Conservation (phyloP, 768 basidiomycete genomes). For the Dictyophora rubrovolvata region DNA sequence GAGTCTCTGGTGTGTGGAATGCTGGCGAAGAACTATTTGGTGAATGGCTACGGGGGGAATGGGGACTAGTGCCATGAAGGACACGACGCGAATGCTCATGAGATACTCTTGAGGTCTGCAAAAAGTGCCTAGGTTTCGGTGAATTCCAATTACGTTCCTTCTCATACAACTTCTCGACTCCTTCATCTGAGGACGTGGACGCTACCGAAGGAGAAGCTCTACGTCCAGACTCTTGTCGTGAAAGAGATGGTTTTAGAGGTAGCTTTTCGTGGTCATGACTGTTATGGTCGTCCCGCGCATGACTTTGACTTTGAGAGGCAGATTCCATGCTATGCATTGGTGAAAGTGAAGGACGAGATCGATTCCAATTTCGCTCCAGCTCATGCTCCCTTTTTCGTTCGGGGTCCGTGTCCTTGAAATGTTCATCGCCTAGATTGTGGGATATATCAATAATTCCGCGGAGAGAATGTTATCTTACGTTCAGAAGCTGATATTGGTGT, state of each 20-base stretch:
- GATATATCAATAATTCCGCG: neutral
- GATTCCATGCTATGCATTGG: conserved; percentile 18
- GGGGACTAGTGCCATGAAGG: neutral
- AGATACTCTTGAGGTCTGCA: neutral
- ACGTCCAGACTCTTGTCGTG: neutral
- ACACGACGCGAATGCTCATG: neutral
- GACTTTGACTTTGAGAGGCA: conserved; percentile 9
- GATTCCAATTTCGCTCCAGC: conserved; percentile 37
- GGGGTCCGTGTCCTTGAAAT: conserved; percentile 20
- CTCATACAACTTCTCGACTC: conserved; percentile 28
- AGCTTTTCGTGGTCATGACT: neutral
- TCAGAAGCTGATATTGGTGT: conserved; percentile 24
- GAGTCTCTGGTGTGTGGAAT: neutral
- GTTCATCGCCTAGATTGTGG: conserved; percentile 17
- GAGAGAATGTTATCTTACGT: conserved; percentile 11
- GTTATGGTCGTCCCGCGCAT: conserved; percentile 1
- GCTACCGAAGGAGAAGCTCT: neutral
- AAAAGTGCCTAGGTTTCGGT: conserved; percentile 34
- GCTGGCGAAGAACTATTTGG: neutral
- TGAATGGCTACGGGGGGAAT: neutral
- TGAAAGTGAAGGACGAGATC: conserved; percentile 16
- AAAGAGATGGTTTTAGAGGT: neutral
- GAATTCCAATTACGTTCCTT: conserved; percentile 67
- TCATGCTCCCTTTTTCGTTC: conserved; percentile 33
- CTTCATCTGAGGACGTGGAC: conserved; percentile 17